Evolutionary conservation across 140 eudicot species (phyloP).

Genomic region (Cichorium intybus): DNA sequence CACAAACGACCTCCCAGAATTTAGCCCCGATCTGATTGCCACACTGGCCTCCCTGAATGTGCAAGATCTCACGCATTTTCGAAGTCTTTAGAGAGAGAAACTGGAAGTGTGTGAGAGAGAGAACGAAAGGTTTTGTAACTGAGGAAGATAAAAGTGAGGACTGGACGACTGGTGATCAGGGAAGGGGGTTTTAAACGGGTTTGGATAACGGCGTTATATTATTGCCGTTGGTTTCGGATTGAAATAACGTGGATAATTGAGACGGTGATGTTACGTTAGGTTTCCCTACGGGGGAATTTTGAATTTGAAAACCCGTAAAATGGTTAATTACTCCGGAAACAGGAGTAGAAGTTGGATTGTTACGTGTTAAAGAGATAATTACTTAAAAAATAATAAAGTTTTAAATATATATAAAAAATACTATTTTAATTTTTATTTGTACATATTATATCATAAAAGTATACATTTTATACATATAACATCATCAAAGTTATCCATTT

Average conservation of each 20-base stretch:
- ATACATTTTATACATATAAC: too few relatives aligned
- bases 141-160: conserved; percentile 19
- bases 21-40: conserved; percentile 78
- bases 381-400: too few relatives aligned
- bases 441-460: too few relatives aligned
- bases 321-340: neutral
- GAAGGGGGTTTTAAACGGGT: conserved; percentile 12
- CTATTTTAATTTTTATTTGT: too few relatives aligned
- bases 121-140: conserved; percentile 10
- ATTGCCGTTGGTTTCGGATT: conserved; percentile 23
- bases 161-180: neutral
- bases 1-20: conserved; percentile 61
- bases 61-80: conserved; percentile 66
- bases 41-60: conserved; percentile 74
- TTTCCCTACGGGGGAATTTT: conserved; percentile 14
- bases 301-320: conserved; percentile 17
- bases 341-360: too few relatives aligned
- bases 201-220: conserved; percentile 18
- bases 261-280: conserved; percentile 21
- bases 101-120: conserved; percentile 2
- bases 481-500: too few relatives aligned
- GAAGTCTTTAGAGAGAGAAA: conserved; percentile 7
- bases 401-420: too few relatives aligned
- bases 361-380: too few relatives aligned
- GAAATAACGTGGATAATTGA: neutral